A percentile compares a stretch with the other conserved stretches of the same genome.
These are phyloP conservation scores for Exsudoporus floridanus DNA, from an alignment of 1,284 basidiomycete genomes.

Conservation along the genomic window DNA sequence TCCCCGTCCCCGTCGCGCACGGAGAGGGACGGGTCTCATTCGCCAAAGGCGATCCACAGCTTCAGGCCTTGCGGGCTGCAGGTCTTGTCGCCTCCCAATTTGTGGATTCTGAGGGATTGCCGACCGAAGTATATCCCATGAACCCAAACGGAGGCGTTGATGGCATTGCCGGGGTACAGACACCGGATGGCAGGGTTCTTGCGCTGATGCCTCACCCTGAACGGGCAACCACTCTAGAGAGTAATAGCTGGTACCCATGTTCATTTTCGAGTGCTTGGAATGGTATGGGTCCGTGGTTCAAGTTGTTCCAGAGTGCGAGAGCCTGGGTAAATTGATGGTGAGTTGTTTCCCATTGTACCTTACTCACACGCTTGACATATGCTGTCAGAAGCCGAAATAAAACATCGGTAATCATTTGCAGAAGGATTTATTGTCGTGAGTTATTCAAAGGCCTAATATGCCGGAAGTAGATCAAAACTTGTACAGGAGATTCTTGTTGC, in stretches of 20 bases:
- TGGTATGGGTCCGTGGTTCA: conserved; percentile 90
- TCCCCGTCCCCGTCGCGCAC: conserved; percentile 95
- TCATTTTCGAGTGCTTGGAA: conserved; percentile 57
- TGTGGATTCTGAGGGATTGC: conserved; percentile 64
- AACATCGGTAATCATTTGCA: background rate
- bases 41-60: conserved; percentile 39
- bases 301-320: conserved; percentile 91
- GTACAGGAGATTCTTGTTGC: background rate
- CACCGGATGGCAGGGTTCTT: conserved; percentile 82
- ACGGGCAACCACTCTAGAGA: conserved; percentile 72
- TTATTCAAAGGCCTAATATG: conserved; percentile 1
- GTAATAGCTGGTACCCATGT: conserved; percentile 83
- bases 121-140: conserved; percentile 81
- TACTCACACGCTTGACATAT: background rate
- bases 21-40: conserved; percentile 92
- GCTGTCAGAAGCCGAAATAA: background rate
- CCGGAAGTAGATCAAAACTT: conserved; percentile 1
- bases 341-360: background rate
- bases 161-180: conserved; percentile 89
- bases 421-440: conserved; percentile 7
- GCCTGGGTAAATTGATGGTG: conserved; percentile 32
- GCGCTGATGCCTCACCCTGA: conserved; percentile 98
- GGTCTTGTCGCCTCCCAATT: conserved; percentile 74
- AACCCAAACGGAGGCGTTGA: conserved; percentile 94
- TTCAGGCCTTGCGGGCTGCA: conserved; percentile 43